Evolutionary conservation across 352 stramenopile genomes (phyloP), one percentile per base, ranked within the genome.

Genomic region (Phytophthora megakarya): DNA sequence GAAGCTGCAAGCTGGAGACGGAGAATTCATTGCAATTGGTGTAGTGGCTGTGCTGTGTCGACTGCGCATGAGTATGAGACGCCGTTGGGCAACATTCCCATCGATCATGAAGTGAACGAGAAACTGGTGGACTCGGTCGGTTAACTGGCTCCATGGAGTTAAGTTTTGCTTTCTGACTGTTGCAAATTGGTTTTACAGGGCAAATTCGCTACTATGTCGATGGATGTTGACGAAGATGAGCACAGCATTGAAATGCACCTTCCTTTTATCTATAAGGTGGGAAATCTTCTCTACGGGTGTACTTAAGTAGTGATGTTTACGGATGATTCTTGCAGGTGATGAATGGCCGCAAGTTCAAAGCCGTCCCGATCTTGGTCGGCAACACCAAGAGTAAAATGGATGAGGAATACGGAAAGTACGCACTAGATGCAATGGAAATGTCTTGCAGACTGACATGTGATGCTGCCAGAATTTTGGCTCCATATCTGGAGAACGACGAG

Each of bases 241-340:
- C 95, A 98, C 73, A 98, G 90, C 47, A 98, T 98, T 48, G 96
- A 99, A 75, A 98, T 99, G 95, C 96, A 99, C 57, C 89, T 98
- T 62, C 96, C 96, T 15, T 99, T 95, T 61, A 89, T 98, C 56
- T 80, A 82, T 61, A 96, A 98, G 73, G 83, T 94, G 8, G n/a
- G 49, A 28, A 13, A 11, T 11, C 3, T 35, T 35, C 8, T 35
- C 8, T 35, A 12, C 37, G 13, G 37, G 1, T 37, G 15, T 26
- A 47, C 38, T 25, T 1, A 10, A 8, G 3, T 48, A 9, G 18
- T 22, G 16, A 16, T 26, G 45, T 33, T 40, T 38, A n/a, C 11
- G 12, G 3, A 16, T 44, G 40, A 3, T 30, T 43, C 1, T 25
- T 51, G 23, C 28, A 88, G 78, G 79, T 90, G 25, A 87, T 93